Evolutionary conservation across 495 filamentous ascomycete species (phyloP).

Genomic region (Podospora pseudocomata): DNA sequence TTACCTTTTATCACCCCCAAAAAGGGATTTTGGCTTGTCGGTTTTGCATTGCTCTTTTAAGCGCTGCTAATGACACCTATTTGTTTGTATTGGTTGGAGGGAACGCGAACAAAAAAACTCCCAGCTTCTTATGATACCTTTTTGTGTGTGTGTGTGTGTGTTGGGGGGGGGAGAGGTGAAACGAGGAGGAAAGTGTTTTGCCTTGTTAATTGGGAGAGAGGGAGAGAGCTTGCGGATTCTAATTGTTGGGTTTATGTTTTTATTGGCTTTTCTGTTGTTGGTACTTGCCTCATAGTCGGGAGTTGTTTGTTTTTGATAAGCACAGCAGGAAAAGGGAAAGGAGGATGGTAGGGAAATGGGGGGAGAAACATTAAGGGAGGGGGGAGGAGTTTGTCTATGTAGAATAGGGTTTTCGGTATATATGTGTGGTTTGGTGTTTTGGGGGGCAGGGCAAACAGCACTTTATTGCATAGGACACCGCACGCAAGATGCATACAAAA

Average conservation of each 20-base stretch:
- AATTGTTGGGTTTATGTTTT: background rate
- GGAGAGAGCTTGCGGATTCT: background rate
- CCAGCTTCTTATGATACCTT: slow-evolving; percentile 25
- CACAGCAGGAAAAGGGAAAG: background rate
- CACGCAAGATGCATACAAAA: background rate
- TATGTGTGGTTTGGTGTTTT: background rate
- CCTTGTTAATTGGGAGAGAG: background rate
- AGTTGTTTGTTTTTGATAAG: slow-evolving; percentile 4
- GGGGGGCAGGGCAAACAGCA: background rate
- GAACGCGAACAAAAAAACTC: slow-evolving; percentile 4
- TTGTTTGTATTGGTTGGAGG: slow-evolving; percentile 18
- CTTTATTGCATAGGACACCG: background rate
- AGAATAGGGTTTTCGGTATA: background rate
- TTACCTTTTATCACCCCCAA: background rate
- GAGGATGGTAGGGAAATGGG: background rate
- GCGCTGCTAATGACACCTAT: background rate
- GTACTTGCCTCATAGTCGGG: background rate
- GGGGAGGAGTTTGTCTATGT: background rate
- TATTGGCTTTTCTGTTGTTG: background rate
- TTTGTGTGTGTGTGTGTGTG: slow-evolving; percentile 13
- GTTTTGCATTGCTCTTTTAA: slow-evolving; percentile 1
- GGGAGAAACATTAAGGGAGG: background rate
- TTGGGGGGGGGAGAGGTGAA: background rate
- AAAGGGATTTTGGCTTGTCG: background rate
- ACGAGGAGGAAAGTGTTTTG: background rate